Evolutionary conservation across 1,284 basidiomycete species (phyloP).

Genomic region (Ceratobasidium sp.): DNA sequence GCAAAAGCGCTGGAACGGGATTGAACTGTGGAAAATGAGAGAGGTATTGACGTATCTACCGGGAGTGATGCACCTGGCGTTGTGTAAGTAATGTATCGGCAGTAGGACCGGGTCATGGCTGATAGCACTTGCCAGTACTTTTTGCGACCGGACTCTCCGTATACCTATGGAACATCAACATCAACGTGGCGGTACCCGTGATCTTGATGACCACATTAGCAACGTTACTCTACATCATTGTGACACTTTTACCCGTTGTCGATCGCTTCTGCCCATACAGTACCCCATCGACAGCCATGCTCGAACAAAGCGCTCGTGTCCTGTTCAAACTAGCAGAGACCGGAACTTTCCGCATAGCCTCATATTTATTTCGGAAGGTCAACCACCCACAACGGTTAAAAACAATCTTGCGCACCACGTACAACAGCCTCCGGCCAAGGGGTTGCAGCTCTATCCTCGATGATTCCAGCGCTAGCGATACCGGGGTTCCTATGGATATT

Average conservation of each 20-base stretch:
- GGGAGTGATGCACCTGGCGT: constrained; percentile 1
- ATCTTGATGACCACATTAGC: neutral
- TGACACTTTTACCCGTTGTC: neutral
- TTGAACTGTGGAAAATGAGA: constrained; percentile 2
- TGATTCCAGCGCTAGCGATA: neutral
- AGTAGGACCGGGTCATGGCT: too few relatives aligned
- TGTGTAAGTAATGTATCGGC: neutral
- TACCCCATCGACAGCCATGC: neutral
- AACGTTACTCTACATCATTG: neutral
- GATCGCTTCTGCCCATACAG: constrained; percentile 16
- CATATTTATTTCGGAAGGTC: too few relatives aligned
- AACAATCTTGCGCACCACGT: neutral
- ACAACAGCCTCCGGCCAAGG: neutral
- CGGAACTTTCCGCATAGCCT: too few relatives aligned
- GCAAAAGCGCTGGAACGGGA: constrained; percentile 2
- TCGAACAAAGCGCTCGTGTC: neutral
- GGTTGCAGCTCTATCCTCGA: neutral
- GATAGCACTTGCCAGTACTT: neutral
- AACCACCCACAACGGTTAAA: too few relatives aligned
- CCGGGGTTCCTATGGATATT: constrained; percentile 1
- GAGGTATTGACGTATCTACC: neutral
- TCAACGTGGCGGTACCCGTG: neutral
- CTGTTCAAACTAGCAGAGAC: neutral
- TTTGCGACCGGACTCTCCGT: neutral
- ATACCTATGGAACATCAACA: constrained; percentile 10